Evolutionary conservation across 2,329 filamentous ascomycete genomes (phyloP).

Genomic region (Dactylellina drechsleri): DNA sequence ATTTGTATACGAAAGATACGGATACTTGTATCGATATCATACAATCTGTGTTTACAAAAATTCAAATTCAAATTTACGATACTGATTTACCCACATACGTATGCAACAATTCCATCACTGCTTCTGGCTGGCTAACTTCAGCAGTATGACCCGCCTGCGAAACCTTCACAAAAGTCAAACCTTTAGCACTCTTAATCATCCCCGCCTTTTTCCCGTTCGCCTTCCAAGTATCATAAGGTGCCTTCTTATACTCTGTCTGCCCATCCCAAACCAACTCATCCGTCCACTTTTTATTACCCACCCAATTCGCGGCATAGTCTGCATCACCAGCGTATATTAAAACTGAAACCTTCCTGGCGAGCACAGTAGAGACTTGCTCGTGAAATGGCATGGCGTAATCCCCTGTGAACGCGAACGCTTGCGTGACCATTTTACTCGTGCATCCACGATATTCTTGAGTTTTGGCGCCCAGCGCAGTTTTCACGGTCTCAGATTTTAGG

Average conservation of each 20-base stretch:
- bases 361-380: not conserved
- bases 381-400: not conserved
- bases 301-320: slow-evolving; percentile 8
- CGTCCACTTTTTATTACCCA: slow-evolving; percentile 11
- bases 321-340: slow-evolving; percentile 18
- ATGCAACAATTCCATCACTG: slow-evolving; percentile 1
- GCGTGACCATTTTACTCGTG: not conserved
- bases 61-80: too few species aligned
- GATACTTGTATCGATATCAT: too few species aligned
- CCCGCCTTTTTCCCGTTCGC: slow-evolving; percentile 4
- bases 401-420: not conserved
- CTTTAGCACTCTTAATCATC: not conserved
- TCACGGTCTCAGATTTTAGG: not conserved
- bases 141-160: slow-evolving; percentile 3
- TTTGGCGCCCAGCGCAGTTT: not conserved
- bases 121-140: not conserved
- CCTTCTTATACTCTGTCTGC: not conserved
- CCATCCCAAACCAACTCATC: slow-evolving; percentile 15
- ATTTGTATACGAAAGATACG: too few species aligned
- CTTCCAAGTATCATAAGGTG: not conserved
- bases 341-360: slow-evolving; percentile 2
- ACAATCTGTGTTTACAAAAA: too few species aligned
- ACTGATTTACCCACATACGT: not conserved
- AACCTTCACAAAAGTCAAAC: slow-evolving; percentile 1
- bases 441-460: not conserved